These are phyloP conservation scores for Sporothrix sp. DNA, from an alignment of 2,329 filamentous ascomycete species.

Conservation along the genomic window DNA sequence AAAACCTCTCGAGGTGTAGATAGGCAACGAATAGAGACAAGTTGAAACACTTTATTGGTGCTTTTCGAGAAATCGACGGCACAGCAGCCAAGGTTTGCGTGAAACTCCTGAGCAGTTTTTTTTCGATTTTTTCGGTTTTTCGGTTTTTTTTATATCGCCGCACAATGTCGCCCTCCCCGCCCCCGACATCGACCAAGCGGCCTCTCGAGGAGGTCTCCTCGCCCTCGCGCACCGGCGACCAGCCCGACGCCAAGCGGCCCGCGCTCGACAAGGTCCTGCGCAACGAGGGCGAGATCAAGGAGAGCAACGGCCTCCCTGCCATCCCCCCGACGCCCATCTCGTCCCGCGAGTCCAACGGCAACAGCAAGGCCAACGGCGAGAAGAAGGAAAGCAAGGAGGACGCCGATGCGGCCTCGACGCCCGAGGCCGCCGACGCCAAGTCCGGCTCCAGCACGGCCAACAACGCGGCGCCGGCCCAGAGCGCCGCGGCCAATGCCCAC, in stretches of 20 bases:
- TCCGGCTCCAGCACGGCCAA: constrained; percentile 32
- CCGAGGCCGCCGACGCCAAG: constrained; percentile 51
- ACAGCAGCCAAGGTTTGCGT: too few species aligned
- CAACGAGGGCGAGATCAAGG: constrained; percentile 49
- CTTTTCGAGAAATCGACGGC: neutral
- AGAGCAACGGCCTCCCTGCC: constrained; percentile 27
- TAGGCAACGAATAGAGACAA: constrained; percentile 34
- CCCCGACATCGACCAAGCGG: constrained; percentile 67
- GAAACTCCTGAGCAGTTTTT: too few species aligned
- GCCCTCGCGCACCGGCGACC: constrained; percentile 79
- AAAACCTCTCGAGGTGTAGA: constrained; percentile 76
- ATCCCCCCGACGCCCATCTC: constrained; percentile 25
- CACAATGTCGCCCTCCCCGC: constrained; percentile 63
- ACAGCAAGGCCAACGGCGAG: constrained; percentile 38
- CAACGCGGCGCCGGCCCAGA: constrained; percentile 31
- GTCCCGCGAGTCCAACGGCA: constrained; percentile 38
- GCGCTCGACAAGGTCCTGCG: constrained; percentile 87
- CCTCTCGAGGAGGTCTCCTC: constrained; percentile 96
- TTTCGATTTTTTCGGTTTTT: too few species aligned
- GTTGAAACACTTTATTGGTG: constrained; percentile 28
- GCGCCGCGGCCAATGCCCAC: constrained; percentile 48
- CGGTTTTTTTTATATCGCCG: too few species aligned
- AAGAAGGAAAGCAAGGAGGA: constrained; percentile 47
- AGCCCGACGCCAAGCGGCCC: constrained; percentile 93
- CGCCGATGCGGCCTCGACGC: constrained; percentile 60